A percentile compares a stretch with the other conserved stretches of the same genome.
Conservation (phyloP, 208 protist species). For the Lotmaria passim region DNA sequence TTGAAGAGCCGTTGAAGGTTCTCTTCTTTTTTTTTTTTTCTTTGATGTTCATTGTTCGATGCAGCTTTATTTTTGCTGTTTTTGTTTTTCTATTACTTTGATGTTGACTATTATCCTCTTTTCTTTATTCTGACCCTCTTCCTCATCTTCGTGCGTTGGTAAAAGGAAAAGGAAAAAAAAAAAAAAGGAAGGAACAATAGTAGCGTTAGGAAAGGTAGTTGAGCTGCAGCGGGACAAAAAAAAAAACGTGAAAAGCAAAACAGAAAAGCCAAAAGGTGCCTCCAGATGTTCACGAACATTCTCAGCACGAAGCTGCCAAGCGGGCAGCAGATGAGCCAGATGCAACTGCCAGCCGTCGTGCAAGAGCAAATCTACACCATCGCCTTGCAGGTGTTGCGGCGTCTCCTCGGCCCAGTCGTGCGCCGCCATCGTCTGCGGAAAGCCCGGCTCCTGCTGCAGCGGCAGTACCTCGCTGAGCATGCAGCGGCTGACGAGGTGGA, state of each 20-base stretch:
- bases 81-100: too few relatives aligned
- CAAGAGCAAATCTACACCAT: conserved; percentile 51
- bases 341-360: conserved; percentile 30
- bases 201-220: too few relatives aligned
- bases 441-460: conserved; percentile 29
- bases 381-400: conserved; percentile 49
- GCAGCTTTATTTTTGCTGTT: too few relatives aligned
- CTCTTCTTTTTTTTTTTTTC: too few relatives aligned
- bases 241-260: not conserved
- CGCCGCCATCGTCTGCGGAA: conserved; percentile 24
- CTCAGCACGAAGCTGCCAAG: conserved; percentile 33
- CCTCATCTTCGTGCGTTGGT: too few relatives aligned
- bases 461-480: conserved; percentile 21
- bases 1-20: too few relatives aligned
- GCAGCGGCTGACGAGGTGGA: conserved; percentile 26
- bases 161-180: too few relatives aligned
- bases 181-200: too few relatives aligned
- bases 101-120: too few relatives aligned
- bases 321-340: conserved; percentile 41
- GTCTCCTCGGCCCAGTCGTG: conserved; percentile 50
- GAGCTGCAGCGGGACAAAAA: too few relatives aligned
- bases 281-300: conserved; percentile 10
- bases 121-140: too few relatives aligned
- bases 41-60: too few relatives aligned
- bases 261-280: not conserved